Conservation (phyloP, 495 filamentous ascomycete species). For the Talaromyces trachyspermus region DNA sequence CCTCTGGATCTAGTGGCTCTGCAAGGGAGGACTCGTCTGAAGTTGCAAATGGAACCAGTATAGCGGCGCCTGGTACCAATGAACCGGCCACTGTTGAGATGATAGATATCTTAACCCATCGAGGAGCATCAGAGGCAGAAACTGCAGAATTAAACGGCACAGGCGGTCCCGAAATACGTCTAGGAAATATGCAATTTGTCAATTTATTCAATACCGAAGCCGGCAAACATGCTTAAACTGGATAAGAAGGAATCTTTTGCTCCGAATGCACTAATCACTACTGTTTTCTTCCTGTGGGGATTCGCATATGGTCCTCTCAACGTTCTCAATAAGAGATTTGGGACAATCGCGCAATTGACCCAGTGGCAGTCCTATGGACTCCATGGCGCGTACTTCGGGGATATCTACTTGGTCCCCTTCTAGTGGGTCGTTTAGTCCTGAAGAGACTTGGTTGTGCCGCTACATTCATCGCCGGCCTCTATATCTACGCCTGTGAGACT, state of each 20-base stretch:
- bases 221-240: neutral
- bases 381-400: constrained; percentile 48
- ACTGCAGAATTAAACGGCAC: neutral
- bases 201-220: neutral
- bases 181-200: too few relatives aligned
- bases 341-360: constrained; percentile 38
- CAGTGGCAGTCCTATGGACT: constrained; percentile 35
- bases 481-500: constrained; percentile 55
- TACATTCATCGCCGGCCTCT: constrained; percentile 58
- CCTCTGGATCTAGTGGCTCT: neutral
- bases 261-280: constrained; percentile 21
- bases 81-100: neutral
- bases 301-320: constrained; percentile 47
- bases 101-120: neutral
- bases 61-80: neutral
- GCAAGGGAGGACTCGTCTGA: neutral
- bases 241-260: constrained; percentile 12
- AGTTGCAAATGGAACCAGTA: neutral
- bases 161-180: too few relatives aligned
- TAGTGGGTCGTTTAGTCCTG: constrained; percentile 51
- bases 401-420: constrained; percentile 50
- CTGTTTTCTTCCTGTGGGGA: constrained; percentile 38
- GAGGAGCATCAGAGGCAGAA: neutral
- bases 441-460: constrained; percentile 59
- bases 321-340: constrained; percentile 49